Evolutionary conservation across 306 rosid species (phyloP).

Genomic region (Elaeagnus macrophylla): DNA sequence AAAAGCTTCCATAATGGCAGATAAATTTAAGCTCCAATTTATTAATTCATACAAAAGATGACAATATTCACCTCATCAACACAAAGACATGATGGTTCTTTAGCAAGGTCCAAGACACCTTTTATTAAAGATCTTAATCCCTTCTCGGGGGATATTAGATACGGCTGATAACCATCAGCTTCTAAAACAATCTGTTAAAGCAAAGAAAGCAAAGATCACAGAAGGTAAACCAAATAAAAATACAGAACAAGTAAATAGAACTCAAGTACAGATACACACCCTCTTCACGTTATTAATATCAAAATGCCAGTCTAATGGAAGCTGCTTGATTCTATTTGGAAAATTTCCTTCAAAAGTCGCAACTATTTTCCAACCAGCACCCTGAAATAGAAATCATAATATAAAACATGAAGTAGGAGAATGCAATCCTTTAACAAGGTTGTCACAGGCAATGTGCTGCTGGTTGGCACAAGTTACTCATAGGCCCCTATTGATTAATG

Average conservation of each 20-base stretch:
- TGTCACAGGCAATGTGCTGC: too few relatives aligned
- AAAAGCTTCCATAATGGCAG: too few relatives aligned
- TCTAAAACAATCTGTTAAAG: slow-evolving; percentile 79
- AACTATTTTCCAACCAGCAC: slow-evolving; percentile 99
- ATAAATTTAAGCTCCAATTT: not conserved
- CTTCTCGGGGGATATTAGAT: slow-evolving; percentile 97
- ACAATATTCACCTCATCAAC: slow-evolving; percentile 81
- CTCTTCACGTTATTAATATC: slow-evolving; percentile 93
- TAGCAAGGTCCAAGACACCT: slow-evolving; percentile 95
- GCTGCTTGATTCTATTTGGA: slow-evolving; percentile 92
- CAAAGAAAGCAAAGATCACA: slow-evolving; percentile 1
- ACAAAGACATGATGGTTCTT: slow-evolving; percentile 95
- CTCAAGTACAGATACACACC: slow-evolving; percentile 37
- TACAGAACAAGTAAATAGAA: not conserved
- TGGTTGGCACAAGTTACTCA: too few relatives aligned
- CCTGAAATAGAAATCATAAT: slow-evolving; percentile 36
- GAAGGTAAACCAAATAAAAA: not conserved
- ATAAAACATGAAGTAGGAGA: too few relatives aligned
- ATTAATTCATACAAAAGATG: not conserved
- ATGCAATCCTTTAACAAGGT: too few relatives aligned
- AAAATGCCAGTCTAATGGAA: slow-evolving; percentile 90
- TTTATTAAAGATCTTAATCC: slow-evolving; percentile 93
- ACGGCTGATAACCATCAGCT: slow-evolving; percentile 99
- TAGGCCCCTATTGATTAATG: too few relatives aligned
- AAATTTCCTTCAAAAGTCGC: slow-evolving; percentile 90